These are phyloP conservation scores for Capronia epimyces DNA, from an alignment of 2,329 filamentous ascomycete species.

Conservation along the genomic window DNA sequence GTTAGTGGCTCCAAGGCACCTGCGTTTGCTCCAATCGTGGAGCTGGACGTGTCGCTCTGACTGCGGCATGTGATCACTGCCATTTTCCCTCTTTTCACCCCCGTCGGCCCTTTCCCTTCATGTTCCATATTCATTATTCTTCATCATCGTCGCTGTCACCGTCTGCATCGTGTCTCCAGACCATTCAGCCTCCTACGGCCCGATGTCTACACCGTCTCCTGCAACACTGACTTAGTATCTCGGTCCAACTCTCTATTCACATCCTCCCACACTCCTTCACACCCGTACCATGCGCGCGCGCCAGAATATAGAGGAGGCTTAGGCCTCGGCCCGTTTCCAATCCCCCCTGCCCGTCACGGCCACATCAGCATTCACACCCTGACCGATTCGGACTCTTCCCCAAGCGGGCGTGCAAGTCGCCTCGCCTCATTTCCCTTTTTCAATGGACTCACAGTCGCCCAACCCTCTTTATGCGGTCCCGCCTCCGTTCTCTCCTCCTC, in stretches of 20 bases:
- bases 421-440: neutral
- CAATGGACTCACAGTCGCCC: conserved; percentile 24
- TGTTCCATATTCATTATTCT: too few relatives aligned
- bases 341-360: neutral
- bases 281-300: neutral
- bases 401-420: too few relatives aligned
- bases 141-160: too few relatives aligned
- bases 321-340: conserved; percentile 1
- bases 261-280: neutral
- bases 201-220: too few relatives aligned
- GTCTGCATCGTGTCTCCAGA: neutral
- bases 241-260: neutral
- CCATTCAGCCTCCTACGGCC: too few relatives aligned
- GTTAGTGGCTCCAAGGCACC: too few relatives aligned
- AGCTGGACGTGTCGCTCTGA: too few relatives aligned
- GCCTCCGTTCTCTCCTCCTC: conserved; percentile 27
- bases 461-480: conserved; percentile 20
- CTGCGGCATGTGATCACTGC: neutral
- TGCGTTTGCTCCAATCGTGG: too few relatives aligned
- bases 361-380: conserved; percentile 1
- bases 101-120: too few relatives aligned
- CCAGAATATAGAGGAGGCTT: neutral
- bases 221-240: too few relatives aligned
- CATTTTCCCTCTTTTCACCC: neutral
- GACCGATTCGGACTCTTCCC: neutral